A percentile compares a stretch with the other conserved stretches of the same genome.
These are phyloP conservation scores for Ceratonia siliqua DNA, from an alignment of 306 rosid genomes.

Conservation along the genomic window DNA sequence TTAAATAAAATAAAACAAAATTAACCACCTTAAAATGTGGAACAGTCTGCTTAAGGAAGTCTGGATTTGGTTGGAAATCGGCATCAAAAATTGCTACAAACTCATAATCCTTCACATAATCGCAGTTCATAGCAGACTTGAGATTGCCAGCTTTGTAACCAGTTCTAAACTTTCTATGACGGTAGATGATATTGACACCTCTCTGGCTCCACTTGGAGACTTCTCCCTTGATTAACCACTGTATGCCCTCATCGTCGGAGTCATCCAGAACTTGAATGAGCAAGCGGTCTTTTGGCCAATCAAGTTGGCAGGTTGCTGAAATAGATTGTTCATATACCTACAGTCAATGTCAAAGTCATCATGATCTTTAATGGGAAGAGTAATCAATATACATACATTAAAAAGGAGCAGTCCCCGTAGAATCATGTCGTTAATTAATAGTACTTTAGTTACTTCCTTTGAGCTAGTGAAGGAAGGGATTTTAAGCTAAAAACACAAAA, in stretches of 20 bases:
- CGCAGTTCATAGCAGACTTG: slow-evolving; percentile 80
- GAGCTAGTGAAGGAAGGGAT: neutral
- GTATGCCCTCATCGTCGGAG: slow-evolving; percentile 69
- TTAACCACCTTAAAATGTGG: slow-evolving; percentile 69
- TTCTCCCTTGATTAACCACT: slow-evolving; percentile 66
- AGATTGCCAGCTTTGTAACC: slow-evolving; percentile 85
- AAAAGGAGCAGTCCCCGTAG: neutral
- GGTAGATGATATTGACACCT: slow-evolving; percentile 63
- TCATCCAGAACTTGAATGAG: slow-evolving; percentile 75
- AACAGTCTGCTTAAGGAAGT: slow-evolving; percentile 65
- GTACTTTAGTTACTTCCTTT: slow-evolving; percentile 6
- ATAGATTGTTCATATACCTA: slow-evolving; percentile 80
- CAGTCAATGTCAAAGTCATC: slow-evolving; percentile 34
- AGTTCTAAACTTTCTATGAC: slow-evolving; percentile 64
- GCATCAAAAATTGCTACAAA: slow-evolving; percentile 79
- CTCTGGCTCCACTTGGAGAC: slow-evolving; percentile 65
- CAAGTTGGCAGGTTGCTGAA: slow-evolving; percentile 71
- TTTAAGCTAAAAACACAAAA: neutral
- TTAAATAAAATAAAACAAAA: neutral
- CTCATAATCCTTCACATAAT: slow-evolving; percentile 63
- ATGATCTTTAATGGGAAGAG: slow-evolving; percentile 2
- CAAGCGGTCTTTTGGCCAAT: slow-evolving; percentile 72
- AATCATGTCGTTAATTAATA: slow-evolving; percentile 1
- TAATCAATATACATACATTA: neutral
- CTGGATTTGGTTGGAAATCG: slow-evolving; percentile 72